A percentile compares a stretch with the other conserved stretches of the same genome.
phyloP scores from a whole-genome alignment of 2,329 filamentous ascomycete species.

The Ophiostoma novo-ulmi region DNA sequence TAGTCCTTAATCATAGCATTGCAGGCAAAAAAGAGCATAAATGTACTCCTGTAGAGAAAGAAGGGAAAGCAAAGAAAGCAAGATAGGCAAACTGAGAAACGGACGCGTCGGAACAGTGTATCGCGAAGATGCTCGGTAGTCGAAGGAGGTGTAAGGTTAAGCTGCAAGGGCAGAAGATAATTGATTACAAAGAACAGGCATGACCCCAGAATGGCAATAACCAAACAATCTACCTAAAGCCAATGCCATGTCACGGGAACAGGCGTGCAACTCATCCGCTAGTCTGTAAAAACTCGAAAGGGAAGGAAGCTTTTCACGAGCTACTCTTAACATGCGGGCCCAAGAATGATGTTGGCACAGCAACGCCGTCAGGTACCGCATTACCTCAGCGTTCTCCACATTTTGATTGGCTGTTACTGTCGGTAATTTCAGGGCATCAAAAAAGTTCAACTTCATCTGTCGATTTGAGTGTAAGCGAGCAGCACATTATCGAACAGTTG shows the following conservation, averaged over 20 bases:
- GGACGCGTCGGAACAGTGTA: constrained; percentile 15
- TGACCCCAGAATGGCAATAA: constrained; percentile 6
- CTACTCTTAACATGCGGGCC: not conserved
- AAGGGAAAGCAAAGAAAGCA: constrained; percentile 24
- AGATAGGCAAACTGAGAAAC: constrained; percentile 23
- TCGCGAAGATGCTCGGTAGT: not conserved
- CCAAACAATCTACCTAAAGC: not conserved
- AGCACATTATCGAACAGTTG: not conserved
- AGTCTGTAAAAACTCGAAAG: not conserved
- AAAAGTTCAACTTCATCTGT: constrained; percentile 6
- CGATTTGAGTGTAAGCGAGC: not conserved
- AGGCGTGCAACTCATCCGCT: constrained; percentile 1
- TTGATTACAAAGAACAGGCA: not conserved
- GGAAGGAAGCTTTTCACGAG: constrained; percentile 4
- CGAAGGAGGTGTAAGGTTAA: not conserved
- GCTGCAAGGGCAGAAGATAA: not conserved
- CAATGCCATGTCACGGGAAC: constrained; percentile 6
- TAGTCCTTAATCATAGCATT: constrained; percentile 37
- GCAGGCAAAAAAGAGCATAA: constrained; percentile 23
- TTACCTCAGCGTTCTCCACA: constrained; percentile 8
- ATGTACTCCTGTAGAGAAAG: not conserved
- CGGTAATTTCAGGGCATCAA: constrained; percentile 17
- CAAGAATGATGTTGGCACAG: constrained; percentile 24
- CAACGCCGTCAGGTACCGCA: constrained; percentile 15
- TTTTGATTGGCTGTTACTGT: constrained; percentile 17